Evolutionary conservation across 805 yeast genomes (phyloP).

Genomic region (Myxozyma kluyveri): DNA sequence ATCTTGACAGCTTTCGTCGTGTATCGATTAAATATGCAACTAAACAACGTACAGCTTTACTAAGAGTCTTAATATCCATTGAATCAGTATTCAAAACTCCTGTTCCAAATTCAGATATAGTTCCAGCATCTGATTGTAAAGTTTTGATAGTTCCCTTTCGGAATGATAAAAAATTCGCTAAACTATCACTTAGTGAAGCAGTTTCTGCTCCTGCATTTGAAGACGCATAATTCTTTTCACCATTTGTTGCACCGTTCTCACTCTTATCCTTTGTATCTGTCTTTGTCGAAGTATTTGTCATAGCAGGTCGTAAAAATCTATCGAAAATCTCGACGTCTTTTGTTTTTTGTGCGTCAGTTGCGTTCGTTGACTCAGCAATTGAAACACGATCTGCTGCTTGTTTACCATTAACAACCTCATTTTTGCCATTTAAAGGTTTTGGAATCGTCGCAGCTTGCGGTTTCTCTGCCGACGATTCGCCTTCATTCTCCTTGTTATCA

Average conservation of each 20-base stretch:
- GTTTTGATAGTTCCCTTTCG: constrained; percentile 11
- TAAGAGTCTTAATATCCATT: constrained; percentile 12
- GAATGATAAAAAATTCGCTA: constrained; percentile 22
- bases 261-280: too few relatives aligned
- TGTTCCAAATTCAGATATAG: neutral
- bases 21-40: constrained; percentile 50
- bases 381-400: constrained; percentile 8
- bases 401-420: neutral
- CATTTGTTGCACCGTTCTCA: constrained; percentile 1
- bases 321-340: constrained; percentile 24
- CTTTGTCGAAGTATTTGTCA: constrained; percentile 6
- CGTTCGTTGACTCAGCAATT: constrained; percentile 11
- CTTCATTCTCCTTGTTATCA: neutral
- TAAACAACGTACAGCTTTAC: constrained; percentile 36
- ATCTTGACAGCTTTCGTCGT: constrained; percentile 45
- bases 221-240: constrained; percentile 2
- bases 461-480: neutral
- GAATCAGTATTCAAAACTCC: constrained; percentile 14
- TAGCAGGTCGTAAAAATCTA: constrained; percentile 21
- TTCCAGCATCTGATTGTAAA: constrained; percentile 9
- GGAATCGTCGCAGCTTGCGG: neutral
- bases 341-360: constrained; percentile 4
- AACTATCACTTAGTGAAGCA: constrained; percentile 15
- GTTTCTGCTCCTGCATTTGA: constrained; percentile 11
- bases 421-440: neutral